These are phyloP conservation scores for Trypanosoma melophagium DNA, from an alignment of 208 protist genomes.

Conservation along the genomic window DNA sequence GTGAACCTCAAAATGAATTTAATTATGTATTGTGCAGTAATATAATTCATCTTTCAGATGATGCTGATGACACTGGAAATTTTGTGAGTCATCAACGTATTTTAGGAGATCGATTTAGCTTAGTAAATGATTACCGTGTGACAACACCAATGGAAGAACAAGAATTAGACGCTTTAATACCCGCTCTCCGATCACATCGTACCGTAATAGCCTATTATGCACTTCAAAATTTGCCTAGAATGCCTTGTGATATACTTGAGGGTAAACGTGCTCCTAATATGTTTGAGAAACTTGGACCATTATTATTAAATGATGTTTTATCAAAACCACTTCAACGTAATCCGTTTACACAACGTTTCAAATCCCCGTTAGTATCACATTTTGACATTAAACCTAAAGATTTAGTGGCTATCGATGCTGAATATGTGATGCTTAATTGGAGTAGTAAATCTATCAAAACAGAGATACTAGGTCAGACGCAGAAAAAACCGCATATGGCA, in stretches of 20 bases:
- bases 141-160: conserved; percentile 69
- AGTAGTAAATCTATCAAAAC: conserved; percentile 37
- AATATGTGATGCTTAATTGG: conserved; percentile 90
- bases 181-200: conserved; percentile 74
- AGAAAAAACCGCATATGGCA: conserved; percentile 79
- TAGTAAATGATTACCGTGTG: conserved; percentile 90
- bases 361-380: conserved; percentile 65
- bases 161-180: conserved; percentile 73
- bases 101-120: conserved; percentile 74
- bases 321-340: conserved; percentile 63
- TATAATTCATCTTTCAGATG: conserved; percentile 87
- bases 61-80: conserved; percentile 82
- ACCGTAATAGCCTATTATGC: conserved; percentile 84
- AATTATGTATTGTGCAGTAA: conserved; percentile 89
- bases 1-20: conserved; percentile 77
- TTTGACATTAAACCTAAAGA: conserved; percentile 72
- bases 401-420: conserved; percentile 85
- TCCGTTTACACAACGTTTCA: conserved; percentile 56
- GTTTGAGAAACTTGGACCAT: conserved; percentile 73
- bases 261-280: conserved; percentile 74
- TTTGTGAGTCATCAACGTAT: conserved; percentile 89
- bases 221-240: conserved; percentile 64
- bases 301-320: conserved; percentile 81
- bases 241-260: conserved; percentile 61
- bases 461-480: conserved; percentile 41